These are phyloP conservation scores for Nothophaeocryptopus gaeumannii DNA, from an alignment of 2,329 filamentous ascomycete species.

Conservation along the genomic window DNA sequence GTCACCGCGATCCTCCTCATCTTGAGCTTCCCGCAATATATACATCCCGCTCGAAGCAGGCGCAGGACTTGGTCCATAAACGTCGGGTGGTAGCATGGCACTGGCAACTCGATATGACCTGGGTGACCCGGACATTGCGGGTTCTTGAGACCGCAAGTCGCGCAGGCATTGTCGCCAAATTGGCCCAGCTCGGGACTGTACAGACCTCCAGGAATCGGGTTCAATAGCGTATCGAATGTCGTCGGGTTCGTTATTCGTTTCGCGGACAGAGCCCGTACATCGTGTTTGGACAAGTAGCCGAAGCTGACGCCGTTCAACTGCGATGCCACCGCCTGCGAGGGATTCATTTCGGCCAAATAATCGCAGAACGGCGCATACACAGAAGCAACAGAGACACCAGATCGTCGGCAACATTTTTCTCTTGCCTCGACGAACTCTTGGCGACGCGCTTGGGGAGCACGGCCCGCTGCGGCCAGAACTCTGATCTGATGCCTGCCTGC, in stretches of 20 bases:
- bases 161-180: slow-evolving; percentile 80
- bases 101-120: slow-evolving; percentile 91
- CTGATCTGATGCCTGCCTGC: too few relatives aligned
- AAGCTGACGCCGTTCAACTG: slow-evolving; percentile 86
- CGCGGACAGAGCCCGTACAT: slow-evolving; percentile 86
- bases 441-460: too few relatives aligned
- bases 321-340: slow-evolving; percentile 73
- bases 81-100: slow-evolving; percentile 91
- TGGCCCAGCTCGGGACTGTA: slow-evolving; percentile 91
- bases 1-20: slow-evolving; percentile 74
- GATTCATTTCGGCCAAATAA: slow-evolving; percentile 37
- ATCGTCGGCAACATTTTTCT: too few relatives aligned
- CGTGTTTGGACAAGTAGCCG: slow-evolving; percentile 73
- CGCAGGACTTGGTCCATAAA: slow-evolving; percentile 91
- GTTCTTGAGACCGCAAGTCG: slow-evolving; percentile 84
- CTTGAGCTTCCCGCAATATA: slow-evolving; percentile 85
- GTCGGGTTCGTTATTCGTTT: slow-evolving; percentile 89
- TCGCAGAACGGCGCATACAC: too few relatives aligned
- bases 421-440: too few relatives aligned
- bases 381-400: too few relatives aligned
- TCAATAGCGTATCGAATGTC: slow-evolving; percentile 89
- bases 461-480: too few relatives aligned
- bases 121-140: slow-evolving; percentile 82
- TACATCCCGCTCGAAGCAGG: slow-evolving; percentile 80
- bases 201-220: slow-evolving; percentile 84